Percentiles rank a stretch among this genome's conserved stretches.
These are phyloP conservation scores for Lecanosticta acicola DNA, from an alignment of 2,329 filamentous ascomycete species.

Conservation along the genomic window DNA sequence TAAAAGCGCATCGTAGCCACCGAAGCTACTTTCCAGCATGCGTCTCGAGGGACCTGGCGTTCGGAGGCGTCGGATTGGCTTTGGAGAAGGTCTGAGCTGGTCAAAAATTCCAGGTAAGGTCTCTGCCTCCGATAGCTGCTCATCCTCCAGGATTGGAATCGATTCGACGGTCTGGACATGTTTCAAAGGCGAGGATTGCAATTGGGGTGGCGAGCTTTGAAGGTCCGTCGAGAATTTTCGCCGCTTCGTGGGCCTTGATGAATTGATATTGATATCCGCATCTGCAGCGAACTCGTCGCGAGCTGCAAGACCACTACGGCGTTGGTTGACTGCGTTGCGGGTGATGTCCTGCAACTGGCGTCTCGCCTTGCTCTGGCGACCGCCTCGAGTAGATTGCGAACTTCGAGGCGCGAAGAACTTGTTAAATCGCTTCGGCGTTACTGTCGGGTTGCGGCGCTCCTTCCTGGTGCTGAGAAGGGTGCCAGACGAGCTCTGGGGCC, in stretches of 20 bases:
- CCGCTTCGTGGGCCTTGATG: constrained; percentile 25
- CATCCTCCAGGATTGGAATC: constrained; percentile 20
- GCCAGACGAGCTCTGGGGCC: constrained; percentile 10
- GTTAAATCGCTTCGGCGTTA: constrained; percentile 48
- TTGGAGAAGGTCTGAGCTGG: constrained; percentile 38
- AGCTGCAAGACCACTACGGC: constrained; percentile 6
- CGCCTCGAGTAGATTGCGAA: constrained; percentile 26
- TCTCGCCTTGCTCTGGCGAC: constrained; percentile 35
- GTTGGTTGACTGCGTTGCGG: constrained; percentile 40
- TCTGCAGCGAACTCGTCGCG: constrained; percentile 15
- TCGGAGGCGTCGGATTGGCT: constrained; percentile 36
- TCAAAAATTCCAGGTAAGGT: constrained; percentile 37
- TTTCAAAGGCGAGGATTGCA: constrained; percentile 46
- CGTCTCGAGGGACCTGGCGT: constrained; percentile 33
- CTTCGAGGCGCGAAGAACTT: constrained; percentile 47
- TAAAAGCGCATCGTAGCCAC: constrained; percentile 37
- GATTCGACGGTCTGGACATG: constrained; percentile 27
- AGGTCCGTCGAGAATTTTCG: constrained; percentile 31
- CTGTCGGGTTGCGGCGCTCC: constrained; percentile 43
- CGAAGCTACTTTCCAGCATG: constrained; percentile 43
- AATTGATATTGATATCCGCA: constrained; percentile 23
- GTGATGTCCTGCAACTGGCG: constrained; percentile 48
- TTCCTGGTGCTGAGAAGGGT: constrained; percentile 30
- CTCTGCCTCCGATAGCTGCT: constrained; percentile 28
- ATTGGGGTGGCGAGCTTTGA: constrained; percentile 43